Percentiles rank a stretch among this genome's conserved stretches.
Conservation (phyloP, 164 flowering plant genomes). For the Litsea cubeba region DNA sequence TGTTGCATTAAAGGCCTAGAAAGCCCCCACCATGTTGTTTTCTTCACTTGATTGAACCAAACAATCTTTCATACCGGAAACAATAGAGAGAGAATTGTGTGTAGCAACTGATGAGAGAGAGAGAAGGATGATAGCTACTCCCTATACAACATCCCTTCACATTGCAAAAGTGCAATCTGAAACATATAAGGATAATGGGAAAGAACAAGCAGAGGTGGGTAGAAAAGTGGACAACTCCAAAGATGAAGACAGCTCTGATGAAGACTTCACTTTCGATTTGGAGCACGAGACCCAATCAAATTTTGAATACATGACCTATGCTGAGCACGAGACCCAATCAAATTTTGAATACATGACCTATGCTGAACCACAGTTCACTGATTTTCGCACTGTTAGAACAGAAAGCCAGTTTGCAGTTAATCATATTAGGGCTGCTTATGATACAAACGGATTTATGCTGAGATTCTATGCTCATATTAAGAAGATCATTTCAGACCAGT, state of each 20-base stretch:
- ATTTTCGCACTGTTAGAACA: conserved; percentile 49
- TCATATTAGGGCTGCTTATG: conserved; percentile 83
- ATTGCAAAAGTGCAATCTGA: no score
- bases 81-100: no score
- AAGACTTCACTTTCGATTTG: not conserved
- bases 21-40: no score
- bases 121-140: no score
- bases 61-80: no score
- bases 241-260: not conserved
- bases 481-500: conserved; percentile 36
- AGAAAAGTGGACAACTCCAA: conserved; percentile 2
- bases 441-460: conserved; percentile 72
- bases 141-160: no score
- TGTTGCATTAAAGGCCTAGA: no score
- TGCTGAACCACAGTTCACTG: no score
- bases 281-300: not conserved
- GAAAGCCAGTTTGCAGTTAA: conserved; percentile 41
- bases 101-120: no score
- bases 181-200: not conserved
- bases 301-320: conserved; percentile 19
- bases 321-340: no score
- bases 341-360: no score
- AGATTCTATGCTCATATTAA: conserved; percentile 69
- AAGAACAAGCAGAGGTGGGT: conserved; percentile 5
- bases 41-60: no score